A percentile compares a stretch with the other conserved stretches of the same genome.
phyloP scores from a whole-genome alignment of 257 asterid genomes.

The Solanum sejunctum region DNA sequence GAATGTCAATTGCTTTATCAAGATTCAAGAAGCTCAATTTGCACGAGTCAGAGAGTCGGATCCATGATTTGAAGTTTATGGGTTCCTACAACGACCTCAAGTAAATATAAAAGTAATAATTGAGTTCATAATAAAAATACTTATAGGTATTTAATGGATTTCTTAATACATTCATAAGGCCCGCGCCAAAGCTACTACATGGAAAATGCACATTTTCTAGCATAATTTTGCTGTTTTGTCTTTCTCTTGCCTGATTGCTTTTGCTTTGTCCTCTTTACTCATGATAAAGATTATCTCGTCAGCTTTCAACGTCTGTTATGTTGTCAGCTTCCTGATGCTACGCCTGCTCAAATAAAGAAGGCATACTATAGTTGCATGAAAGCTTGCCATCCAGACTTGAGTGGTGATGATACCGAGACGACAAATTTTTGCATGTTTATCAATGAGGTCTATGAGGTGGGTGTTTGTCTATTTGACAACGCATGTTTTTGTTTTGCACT shows the following conservation, averaged over 20 bases:
- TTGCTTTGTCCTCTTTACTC: background rate
- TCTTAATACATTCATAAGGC: background rate
- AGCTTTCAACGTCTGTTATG: background rate
- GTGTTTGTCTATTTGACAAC: background rate
- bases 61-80: background rate
- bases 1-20: background rate
- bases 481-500: background rate
- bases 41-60: background rate
- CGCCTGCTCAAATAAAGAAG: slow-evolving; percentile 83
- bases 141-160: background rate
- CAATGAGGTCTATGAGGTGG: slow-evolving; percentile 80
- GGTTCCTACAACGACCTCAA: background rate
- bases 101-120: background rate
- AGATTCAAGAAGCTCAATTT: background rate
- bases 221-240: background rate
- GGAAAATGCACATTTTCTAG: background rate
- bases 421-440: slow-evolving; percentile 93
- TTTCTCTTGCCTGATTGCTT: background rate
- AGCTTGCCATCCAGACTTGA: slow-evolving; percentile 96
- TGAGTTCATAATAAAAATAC: background rate
- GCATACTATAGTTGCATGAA: slow-evolving; percentile 99
- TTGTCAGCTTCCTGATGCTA: slow-evolving; percentile 80
- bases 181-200: background rate
- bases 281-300: background rate
- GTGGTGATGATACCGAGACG: slow-evolving; percentile 82